Base-by-base conservation (phyloP, 1,284 basidiomycete species). In the Ustilago nuda region DNA sequence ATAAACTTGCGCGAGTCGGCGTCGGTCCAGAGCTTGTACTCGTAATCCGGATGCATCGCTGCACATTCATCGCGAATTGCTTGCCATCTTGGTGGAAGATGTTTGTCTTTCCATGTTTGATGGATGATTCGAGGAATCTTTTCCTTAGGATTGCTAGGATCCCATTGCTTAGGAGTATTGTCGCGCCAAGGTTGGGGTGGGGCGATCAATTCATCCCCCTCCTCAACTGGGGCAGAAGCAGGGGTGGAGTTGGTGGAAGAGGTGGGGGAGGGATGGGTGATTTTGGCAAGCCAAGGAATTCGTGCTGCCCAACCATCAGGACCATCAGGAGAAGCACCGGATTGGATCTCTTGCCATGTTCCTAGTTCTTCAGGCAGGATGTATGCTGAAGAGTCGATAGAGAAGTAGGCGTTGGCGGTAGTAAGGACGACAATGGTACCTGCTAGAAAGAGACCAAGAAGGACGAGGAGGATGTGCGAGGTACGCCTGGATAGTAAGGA, bases 11-110 rank as follows among this genome's bases (percentile, higher is more conserved):
- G 92, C 15, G 96, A 93, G 70, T 89, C 88, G 12, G 91, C 92
- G 86, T 99, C 97, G 23, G 96, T 97, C 96, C 96, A 99, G 3
- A 99, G 89, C 89, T 92, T 96, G 89, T 98, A 98, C 86, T 98
- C 91, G 86, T 98, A 98, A 89, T 98, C 95, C 7, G 94, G 83
- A 61, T 87, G 86, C 78, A 87, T 80, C 46, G 76, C 78, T n/a
- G 78, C 79, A 67, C 87, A 88, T 43, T 78, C 83, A 45, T 86
- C 82, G 8, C 86, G 76, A 27, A 87, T 82, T 19, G 77, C 88
- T 77, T 90, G 90, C 95, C 95, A 99, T 72, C 91, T 90, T 45
- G 89, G 87, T 5, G 97, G 97, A 27, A 99, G 89, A 0, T 89
- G 90, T 73, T 96, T 92, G 19, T 92, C 92, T 88, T 97, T 98